Evolutionary conservation across 2,329 filamentous ascomycete species (phyloP), one percentile per base, ranked within the genome.

Genomic region (Elsinoe ampelina): DNA sequence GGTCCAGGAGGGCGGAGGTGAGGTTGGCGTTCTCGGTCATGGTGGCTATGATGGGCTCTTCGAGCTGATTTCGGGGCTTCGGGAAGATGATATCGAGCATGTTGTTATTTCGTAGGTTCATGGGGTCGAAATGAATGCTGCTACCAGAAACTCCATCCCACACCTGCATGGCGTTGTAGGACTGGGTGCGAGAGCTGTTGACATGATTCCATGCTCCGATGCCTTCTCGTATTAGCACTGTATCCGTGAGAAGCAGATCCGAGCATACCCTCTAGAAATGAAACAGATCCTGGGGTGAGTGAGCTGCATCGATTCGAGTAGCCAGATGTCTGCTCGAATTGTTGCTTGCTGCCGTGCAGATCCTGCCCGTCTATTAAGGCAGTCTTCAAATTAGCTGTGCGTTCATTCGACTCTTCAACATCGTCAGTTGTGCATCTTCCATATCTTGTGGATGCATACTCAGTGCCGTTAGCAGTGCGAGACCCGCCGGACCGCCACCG

Each of bases 231-330:
- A n/a, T n/a, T n/a, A n/a, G n/a, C n/a, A n/a, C n/a, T n/a, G n/a
- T n/a, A n/a, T n/a, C n/a, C n/a, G n/a, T n/a, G n/a, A n/a, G n/a
- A n/a, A n/a, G n/a, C n/a, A n/a, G n/a, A n/a, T 11, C 7, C 55
- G n/a, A n/a, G n/a, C 30, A 15, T 35, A 71, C 72, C 71, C 65
- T 88, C 79, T 61, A 97, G 79, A 66, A 93, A 96, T 2, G 78
- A 79, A n/a, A 89, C 86, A 0, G 91, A 95, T 0, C 86, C 80
- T 0, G 92, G 92, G 0, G 93, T 98, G 57, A 98, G 79, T 51
- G 92, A 97, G 75, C 89, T 95, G 74, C 92, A 95, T 67, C 93
- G 85, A 74, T 98, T 97, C 59, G 92, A 95, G 75, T 85, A 98
- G 63, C 82, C 77, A 54, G 81, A 80, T 5, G 80, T 70, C 2